phyloP scores from a whole-genome alignment of 78 protist species.

The Planoprotostelium fungivorum region DNA sequence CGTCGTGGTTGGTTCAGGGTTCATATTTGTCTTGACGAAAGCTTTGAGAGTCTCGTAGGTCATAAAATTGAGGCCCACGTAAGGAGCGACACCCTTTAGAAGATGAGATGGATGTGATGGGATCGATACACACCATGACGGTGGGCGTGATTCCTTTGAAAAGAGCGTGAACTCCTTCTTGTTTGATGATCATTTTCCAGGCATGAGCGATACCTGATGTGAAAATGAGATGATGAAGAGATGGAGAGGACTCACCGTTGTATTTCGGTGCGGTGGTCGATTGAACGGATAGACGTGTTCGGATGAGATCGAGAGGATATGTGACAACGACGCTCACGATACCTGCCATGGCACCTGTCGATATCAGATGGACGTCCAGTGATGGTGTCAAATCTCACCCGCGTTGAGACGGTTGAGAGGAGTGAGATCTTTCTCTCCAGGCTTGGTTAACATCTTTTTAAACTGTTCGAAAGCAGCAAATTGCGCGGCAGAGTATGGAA shows the following conservation, averaged over 20 bases:
- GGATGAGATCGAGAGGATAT: conserved; percentile 75
- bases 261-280: conserved; percentile 17
- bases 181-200: conserved; percentile 15
- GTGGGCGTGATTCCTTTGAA: conserved; percentile 72
- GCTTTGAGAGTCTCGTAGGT: conserved; percentile 68
- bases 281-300: conserved; percentile 73
- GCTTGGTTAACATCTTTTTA: conserved; percentile 18
- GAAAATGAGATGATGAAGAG: too few species aligned
- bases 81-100: conserved; percentile 84
- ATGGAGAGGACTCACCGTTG: too few species aligned
- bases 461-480: conserved; percentile 57
- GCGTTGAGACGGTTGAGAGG: conserved; percentile 2
- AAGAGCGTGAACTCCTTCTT: conserved; percentile 49
- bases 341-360: conserved; percentile 37
- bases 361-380: not conserved
- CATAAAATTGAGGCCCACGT: conserved; percentile 80
- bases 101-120: not conserved
- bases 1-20: conserved; percentile 1
- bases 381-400: not conserved
- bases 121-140: conserved; percentile 27
- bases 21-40: conserved; percentile 6
- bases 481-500: conserved; percentile 64
- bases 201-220: conserved; percentile 51
- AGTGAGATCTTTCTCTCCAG: not conserved
- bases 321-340: conserved; percentile 60